Evolutionary conservation across 2,329 filamentous ascomycete species (phyloP).

Genomic region (Sclerotinia borealis): DNA sequence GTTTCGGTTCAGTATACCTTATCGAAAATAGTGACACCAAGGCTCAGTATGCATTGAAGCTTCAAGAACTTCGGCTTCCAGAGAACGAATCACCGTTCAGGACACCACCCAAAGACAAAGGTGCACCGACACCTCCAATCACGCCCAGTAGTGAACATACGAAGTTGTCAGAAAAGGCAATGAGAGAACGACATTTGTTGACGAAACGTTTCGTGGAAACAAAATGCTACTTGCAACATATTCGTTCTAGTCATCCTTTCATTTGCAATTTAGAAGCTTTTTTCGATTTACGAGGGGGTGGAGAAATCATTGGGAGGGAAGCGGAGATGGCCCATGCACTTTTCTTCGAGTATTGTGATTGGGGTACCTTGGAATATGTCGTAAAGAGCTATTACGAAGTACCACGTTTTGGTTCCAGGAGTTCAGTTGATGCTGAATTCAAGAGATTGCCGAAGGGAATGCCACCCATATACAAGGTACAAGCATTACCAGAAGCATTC

Average conservation of each 20-base stretch:
- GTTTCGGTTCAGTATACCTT: background rate
- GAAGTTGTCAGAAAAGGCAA: background rate
- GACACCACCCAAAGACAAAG: too few species aligned
- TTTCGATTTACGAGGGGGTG: background rate
- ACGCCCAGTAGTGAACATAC: background rate
- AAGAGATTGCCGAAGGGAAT: background rate
- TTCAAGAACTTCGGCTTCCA: background rate
- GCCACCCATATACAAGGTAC: background rate
- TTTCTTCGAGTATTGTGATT: conserved; percentile 2
- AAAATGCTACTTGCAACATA: conserved; percentile 1
- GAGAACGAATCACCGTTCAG: too few species aligned
- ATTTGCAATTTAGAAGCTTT: conserved; percentile 3
- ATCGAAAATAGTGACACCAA: background rate
- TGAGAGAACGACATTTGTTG: background rate
- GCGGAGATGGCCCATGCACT: background rate
- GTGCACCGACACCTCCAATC: background rate
- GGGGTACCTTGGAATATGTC: background rate
- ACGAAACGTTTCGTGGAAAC: conserved; percentile 1
- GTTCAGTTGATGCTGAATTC: too few species aligned
- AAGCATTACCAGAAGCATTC: conserved; percentile 6
- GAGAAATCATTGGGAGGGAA: background rate
- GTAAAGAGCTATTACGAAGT: background rate
- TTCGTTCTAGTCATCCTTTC: background rate
- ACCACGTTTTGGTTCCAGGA: background rate
- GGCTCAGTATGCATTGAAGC: background rate